These are phyloP conservation scores for Ganoderma meredithae DNA, from an alignment of 1,284 basidiomycete genomes.

Conservation along the genomic window DNA sequence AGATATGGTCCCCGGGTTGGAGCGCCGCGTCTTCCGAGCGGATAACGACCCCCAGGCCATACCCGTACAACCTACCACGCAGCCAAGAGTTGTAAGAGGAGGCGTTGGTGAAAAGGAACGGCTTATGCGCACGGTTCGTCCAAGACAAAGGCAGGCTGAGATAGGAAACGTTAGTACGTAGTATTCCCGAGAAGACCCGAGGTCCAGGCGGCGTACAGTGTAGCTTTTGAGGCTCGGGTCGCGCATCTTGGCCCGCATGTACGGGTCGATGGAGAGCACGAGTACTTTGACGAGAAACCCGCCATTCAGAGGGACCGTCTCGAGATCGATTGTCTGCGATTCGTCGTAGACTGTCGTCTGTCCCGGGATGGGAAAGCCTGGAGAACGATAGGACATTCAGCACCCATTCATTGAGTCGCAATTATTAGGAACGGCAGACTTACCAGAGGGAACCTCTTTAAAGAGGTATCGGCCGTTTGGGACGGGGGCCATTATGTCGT, in stretches of 20 bases:
- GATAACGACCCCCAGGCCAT: conserved; percentile 51
- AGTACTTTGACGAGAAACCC: conserved; percentile 59
- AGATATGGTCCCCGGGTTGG: conserved; percentile 53
- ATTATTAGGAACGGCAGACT: not conserved
- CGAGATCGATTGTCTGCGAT: conserved; percentile 56
- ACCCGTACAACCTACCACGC: conserved; percentile 25
- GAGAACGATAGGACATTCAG: not conserved
- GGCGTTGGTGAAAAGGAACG: not conserved
- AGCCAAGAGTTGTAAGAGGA: not conserved
- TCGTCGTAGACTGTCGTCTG: conserved; percentile 51
- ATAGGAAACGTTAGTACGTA: not conserved
- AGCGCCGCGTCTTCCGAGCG: conserved; percentile 49
- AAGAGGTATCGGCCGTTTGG: conserved; percentile 13
- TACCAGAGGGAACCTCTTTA: conserved; percentile 8
- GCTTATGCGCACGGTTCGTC: not conserved
- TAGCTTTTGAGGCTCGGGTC: conserved; percentile 20
- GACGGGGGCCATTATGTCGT: conserved; percentile 10
- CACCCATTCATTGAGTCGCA: not conserved
- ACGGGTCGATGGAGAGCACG: conserved; percentile 56
- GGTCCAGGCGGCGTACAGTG: conserved; percentile 3
- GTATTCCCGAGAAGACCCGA: not conserved
- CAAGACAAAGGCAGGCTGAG: not conserved
- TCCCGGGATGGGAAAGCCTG: conserved; percentile 7
- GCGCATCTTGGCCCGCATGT: conserved; percentile 49
- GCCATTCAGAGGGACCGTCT: conserved; percentile 55